Conservation (phyloP, 345 rosid genomes). For the Ceriops decandra region DNA sequence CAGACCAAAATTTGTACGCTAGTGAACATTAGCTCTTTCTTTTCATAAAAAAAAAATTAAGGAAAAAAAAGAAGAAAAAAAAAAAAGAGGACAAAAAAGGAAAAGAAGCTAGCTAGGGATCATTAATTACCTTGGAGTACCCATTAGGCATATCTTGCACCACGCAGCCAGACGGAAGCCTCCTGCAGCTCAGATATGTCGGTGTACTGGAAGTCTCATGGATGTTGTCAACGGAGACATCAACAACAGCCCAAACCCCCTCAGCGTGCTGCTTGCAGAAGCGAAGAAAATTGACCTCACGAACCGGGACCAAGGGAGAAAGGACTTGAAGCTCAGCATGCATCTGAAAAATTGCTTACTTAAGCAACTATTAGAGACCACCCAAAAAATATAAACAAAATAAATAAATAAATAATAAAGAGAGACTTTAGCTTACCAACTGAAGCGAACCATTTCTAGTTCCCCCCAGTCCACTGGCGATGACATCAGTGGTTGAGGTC, state of each 20-base stretch:
- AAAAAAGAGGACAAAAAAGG: too few species aligned
- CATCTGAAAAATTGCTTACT: constrained; percentile 42
- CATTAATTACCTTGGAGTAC: constrained; percentile 68
- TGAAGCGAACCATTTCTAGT: constrained; percentile 92
- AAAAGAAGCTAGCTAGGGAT: background rate
- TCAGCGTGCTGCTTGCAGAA: constrained; percentile 94
- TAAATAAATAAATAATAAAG: too few species aligned
- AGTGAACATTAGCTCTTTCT: background rate
- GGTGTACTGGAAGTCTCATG: constrained; percentile 50
- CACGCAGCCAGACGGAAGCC: constrained; percentile 97
- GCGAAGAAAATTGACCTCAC: constrained; percentile 79
- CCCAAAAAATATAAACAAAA: background rate
- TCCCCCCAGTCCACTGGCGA: constrained; percentile 83
- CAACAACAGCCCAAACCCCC: constrained; percentile 94
- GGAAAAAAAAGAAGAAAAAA: too few species aligned
- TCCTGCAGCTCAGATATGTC: constrained; percentile 53
- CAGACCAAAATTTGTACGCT: background rate
- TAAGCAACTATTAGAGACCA: background rate
- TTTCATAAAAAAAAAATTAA: too few species aligned
- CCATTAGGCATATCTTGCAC: constrained; percentile 98
- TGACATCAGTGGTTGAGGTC: constrained; percentile 67
- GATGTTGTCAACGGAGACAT: constrained; percentile 71
- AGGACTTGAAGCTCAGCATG: constrained; percentile 83
- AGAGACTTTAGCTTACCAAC: constrained; percentile 41
- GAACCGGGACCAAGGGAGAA: constrained; percentile 91